These are phyloP conservation scores for Phallus indusiatus DNA, from an alignment of 768 basidiomycete genomes.

Conservation along the genomic window DNA sequence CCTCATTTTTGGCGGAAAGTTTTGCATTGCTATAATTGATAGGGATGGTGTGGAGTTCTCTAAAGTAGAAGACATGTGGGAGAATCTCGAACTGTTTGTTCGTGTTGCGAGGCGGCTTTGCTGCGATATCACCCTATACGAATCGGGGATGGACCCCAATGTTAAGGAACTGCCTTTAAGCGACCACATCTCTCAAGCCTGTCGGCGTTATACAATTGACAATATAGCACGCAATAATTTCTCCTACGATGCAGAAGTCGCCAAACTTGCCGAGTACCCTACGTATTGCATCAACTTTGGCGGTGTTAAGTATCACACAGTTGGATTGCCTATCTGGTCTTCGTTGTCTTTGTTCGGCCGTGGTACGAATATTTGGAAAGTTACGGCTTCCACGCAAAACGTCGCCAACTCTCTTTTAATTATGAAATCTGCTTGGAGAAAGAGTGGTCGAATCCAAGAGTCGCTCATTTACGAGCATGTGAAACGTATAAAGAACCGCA, in stretches of 20 bases:
- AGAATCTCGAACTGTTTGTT: conserved; percentile 17
- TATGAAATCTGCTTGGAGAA: conserved; percentile 10
- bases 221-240: too few relatives aligned
- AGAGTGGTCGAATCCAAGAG: not conserved
- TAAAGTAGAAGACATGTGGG: conserved; percentile 17
- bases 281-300: too few relatives aligned
- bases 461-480: too few relatives aligned
- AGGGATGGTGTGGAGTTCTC: conserved; percentile 22
- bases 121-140: not conserved
- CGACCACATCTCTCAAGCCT: not conserved
- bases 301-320: not conserved
- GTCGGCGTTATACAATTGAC: not conserved
- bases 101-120: conserved; percentile 16
- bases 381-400: not conserved
- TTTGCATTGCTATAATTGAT: conserved; percentile 24
- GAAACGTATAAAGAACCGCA: too few relatives aligned
- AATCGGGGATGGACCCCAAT: conserved; percentile 8
- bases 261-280: too few relatives aligned
- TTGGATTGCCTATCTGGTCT: conserved; percentile 1
- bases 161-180: not conserved
- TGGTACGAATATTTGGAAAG: conserved; percentile 12
- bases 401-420: not conserved
- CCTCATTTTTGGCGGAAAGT: conserved; percentile 22
- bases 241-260: not conserved
- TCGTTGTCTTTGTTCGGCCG: conserved; percentile 13